Conservation (phyloP, 2,329 filamentous ascomycete genomes). For the Pezizomycotina sp. region DNA sequence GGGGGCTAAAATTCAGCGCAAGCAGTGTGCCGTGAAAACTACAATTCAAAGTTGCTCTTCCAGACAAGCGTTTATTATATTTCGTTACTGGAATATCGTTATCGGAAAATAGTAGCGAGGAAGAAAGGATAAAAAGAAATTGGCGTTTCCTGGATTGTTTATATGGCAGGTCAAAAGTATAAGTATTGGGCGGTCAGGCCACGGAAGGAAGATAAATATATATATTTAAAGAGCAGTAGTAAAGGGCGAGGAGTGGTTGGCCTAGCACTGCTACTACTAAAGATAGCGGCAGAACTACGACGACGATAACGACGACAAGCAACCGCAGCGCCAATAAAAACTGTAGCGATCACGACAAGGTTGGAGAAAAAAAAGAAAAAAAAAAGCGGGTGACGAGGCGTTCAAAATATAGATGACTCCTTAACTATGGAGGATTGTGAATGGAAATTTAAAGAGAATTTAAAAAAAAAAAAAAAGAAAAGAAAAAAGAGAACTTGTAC, state of each 20-base stretch:
- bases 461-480: conserved; percentile 5
- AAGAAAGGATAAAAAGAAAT: no score
- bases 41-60: no score
- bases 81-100: no score
- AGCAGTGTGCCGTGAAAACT: no score
- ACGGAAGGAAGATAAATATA: conserved; percentile 7
- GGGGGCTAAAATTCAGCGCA: no score
- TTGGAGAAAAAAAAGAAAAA: conserved; percentile 3
- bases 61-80: no score
- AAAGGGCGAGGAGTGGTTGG: conserved; percentile 4
- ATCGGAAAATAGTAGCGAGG: no score
- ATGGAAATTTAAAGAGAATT: neutral
- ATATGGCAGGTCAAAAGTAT: no score
- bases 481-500: conserved; percentile 4
- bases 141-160: no score
- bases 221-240: conserved; percentile 2
- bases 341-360: neutral
- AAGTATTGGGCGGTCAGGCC: no score
- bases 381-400: neutral
- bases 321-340: conserved; percentile 7
- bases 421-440: neutral
- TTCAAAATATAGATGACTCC: conserved; percentile 4
- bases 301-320: conserved; percentile 11
- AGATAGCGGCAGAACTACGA: conserved; percentile 4
- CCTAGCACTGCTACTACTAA: neutral